Evolutionary conservation across 2,329 filamentous ascomycete genomes (phyloP).

Genomic region (Drechslerella dactyloides): DNA sequence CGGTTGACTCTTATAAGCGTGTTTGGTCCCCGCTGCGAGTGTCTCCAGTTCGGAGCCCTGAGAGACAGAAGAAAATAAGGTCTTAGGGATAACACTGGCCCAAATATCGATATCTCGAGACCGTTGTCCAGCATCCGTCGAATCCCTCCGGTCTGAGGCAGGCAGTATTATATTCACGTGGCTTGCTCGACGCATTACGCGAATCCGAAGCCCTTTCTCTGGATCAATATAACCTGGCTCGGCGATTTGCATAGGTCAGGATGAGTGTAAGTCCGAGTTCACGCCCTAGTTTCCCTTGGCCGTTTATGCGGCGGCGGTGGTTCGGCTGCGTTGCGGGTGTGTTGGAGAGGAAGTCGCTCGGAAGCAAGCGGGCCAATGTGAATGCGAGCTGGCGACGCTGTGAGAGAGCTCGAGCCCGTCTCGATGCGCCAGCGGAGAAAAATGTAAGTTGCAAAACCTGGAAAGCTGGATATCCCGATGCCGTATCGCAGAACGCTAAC

Average conservation of each 20-base stretch:
- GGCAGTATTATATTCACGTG: no score
- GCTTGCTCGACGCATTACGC: no score
- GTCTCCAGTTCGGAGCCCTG: neutral
- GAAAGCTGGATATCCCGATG: no score
- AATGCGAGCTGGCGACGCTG: no score
- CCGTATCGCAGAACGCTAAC: no score
- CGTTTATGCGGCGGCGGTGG: neutral
- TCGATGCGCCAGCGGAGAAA: no score
- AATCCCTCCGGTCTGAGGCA: no score
- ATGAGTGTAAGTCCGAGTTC: neutral
- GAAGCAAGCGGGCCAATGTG: no score
- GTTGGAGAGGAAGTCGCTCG: neutral
- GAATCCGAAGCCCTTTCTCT: neutral
- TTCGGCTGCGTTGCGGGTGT: neutral
- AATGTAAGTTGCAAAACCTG: no score
- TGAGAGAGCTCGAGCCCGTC: no score
- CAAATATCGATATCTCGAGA: neutral
- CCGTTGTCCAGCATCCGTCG: no score
- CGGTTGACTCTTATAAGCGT: neutral
- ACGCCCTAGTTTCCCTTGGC: no score
- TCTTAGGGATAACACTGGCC: neutral
- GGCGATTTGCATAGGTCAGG: neutral
- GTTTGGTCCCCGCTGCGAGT: neutral
- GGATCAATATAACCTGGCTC: neutral
- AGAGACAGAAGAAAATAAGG: neutral